These are phyloP conservation scores for Lentinula edodes DNA, from an alignment of 768 basidiomycete genomes.

Conservation along the genomic window DNA sequence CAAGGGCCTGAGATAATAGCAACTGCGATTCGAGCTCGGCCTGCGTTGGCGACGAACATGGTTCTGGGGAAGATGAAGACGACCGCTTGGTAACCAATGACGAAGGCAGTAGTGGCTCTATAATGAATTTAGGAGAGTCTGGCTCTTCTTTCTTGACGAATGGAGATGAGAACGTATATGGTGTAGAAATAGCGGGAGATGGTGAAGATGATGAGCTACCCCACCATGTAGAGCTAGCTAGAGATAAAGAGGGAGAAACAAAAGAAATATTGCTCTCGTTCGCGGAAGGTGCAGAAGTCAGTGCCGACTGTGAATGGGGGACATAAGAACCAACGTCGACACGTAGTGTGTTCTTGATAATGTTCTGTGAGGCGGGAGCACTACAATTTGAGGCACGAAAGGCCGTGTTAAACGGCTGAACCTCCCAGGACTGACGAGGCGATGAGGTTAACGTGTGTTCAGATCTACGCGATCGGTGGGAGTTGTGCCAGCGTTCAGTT, in stretches of 20 bases:
- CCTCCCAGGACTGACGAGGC: neutral
- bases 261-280: neutral
- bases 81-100: conserved; percentile 6
- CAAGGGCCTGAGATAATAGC: conserved; percentile 32
- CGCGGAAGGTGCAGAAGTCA: neutral
- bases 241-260: neutral
- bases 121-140: conserved; percentile 34
- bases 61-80: neutral
- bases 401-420: neutral
- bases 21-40: neutral
- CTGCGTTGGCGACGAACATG: neutral
- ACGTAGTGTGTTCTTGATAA: neutral
- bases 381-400: neutral
- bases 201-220: neutral
- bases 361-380: neutral
- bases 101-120: conserved; percentile 29
- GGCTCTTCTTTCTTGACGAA: conserved; percentile 25
- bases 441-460: neutral
- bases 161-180: neutral
- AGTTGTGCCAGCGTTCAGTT: neutral
- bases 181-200: neutral
- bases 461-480: neutral
- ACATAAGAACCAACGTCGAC: neutral
- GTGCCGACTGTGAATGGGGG: neutral
- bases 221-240: neutral